Evolutionary conservation across 148 eudicot genomes (phyloP), one percentile per base, ranked within the genome.

Genomic region (Drosera capensis): DNA sequence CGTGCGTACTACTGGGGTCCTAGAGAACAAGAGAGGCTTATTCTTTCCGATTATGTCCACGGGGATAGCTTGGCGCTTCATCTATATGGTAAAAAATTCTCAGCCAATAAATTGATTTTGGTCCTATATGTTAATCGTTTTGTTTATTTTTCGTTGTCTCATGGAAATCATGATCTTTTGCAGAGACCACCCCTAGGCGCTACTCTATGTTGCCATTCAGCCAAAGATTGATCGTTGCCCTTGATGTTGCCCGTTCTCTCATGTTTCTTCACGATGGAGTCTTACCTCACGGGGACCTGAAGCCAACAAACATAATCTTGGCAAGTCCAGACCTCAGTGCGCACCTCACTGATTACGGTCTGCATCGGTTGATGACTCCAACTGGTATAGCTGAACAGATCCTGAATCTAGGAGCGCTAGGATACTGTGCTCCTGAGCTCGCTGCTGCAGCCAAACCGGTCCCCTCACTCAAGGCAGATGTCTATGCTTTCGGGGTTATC

Each of bases 1-100:
- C 80, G 85, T 61, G 99, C 95, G 48, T 90, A 85, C 65, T 90
- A 78, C 56, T 85, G 95, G 87, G 99, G 99, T 18, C 95, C 99
- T 2, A 72, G 77, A 51, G 99, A 85, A 67, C 96, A 86, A 48
- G 99, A 90, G 63, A 71, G 95, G 65, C 99, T 90, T 63, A 48
- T 84, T 47, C 71, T 90, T 49, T 80, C 93, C 25, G 94, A 90
- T 56, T 90, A 75, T 59, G 56, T 90, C 36, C 67, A 43, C 30
- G 97, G 95, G 18, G 97, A 90, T 63, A 90, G 81, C 67, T 68
- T 90, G 74, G 79, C 87, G 37, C 70, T 78, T 46, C 97, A 90
- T 68, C 80, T 90, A 25, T 85, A 90, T 62, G 97, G 97, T 90
- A 75, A 75, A 92, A 22, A 43, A 29, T 34, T 31, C 16, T 8